These are phyloP conservation scores for Coprinopsis marcescibilis DNA, from an alignment of 768 basidiomycete species.

Conservation along the genomic window DNA sequence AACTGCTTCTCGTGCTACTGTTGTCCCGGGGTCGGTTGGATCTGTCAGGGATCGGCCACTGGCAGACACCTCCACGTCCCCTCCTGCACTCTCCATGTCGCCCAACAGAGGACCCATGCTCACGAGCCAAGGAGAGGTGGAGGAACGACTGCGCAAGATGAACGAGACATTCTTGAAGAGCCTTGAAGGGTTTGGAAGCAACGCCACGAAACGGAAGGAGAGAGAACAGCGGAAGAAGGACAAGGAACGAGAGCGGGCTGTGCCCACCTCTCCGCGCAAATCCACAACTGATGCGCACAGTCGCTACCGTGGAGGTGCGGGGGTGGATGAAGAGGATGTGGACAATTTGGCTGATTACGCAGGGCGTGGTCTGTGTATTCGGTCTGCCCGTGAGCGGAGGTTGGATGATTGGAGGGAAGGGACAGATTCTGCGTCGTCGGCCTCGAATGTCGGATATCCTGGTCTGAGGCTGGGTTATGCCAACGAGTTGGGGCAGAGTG, in stretches of 20 bases:
- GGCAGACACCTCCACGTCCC: conserved; percentile 13
- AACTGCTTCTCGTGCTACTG: conserved; percentile 6
- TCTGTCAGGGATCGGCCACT: background rate
- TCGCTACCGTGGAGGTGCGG: no score
- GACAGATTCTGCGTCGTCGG: no score
- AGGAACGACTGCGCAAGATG: conserved; percentile 59
- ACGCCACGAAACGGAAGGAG: conserved; percentile 8
- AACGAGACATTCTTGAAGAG: conserved; percentile 62
- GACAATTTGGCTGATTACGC: no score
- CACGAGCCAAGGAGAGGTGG: conserved; percentile 61
- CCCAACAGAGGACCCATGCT: conserved; percentile 45
- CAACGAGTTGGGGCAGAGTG: no score
- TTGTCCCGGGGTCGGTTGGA: background rate
- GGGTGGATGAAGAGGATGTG: no score
- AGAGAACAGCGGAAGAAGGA: conserved; percentile 10
- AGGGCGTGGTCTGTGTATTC: no score
- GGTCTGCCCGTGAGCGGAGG: no score
- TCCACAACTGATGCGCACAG: conserved; percentile 6
- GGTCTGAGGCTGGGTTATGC: no score
- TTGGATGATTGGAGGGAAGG: no score
- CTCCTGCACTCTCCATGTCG: conserved; percentile 16
- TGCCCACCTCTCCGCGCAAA: conserved; percentile 4
- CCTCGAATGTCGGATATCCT: no score
- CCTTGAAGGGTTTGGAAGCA: conserved; percentile 42
- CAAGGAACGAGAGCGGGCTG: conserved; percentile 2